A percentile compares a stretch with the other conserved stretches of the same genome.
Conservation (phyloP, 2,329 filamentous ascomycete species). For the Exophiala phaeomuriformis region DNA sequence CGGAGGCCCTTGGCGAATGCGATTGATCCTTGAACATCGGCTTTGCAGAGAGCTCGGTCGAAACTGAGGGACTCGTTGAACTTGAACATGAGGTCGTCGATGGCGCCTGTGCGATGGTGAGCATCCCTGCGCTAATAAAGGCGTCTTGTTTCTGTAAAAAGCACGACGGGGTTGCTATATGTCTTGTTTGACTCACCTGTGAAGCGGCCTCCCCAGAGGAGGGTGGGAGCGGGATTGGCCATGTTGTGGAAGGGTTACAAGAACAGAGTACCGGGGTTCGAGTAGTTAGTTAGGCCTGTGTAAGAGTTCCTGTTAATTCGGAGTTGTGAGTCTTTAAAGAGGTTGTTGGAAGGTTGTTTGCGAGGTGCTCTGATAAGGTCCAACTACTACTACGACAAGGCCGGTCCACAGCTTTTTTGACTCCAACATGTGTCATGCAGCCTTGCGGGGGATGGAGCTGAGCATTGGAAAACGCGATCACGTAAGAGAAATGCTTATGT, state of each 20-base stretch:
- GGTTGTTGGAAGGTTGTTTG: too few species aligned
- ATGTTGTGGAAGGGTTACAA: background rate
- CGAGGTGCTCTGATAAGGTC: too few species aligned
- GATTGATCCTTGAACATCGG: constrained; percentile 73
- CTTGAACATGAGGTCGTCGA: constrained; percentile 76
- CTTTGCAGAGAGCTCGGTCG: constrained; percentile 68
- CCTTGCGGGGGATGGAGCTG: too few species aligned
- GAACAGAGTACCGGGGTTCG: too few species aligned
- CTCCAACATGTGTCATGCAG: too few species aligned
- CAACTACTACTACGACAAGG: too few species aligned
- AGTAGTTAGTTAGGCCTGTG: too few species aligned
- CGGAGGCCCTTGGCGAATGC: constrained; percentile 75
- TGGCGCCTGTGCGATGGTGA: constrained; percentile 14
- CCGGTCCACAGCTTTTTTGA: too few species aligned
- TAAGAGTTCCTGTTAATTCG: too few species aligned
- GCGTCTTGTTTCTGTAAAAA: background rate
- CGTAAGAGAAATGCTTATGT: too few species aligned
- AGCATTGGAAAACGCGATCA: too few species aligned
- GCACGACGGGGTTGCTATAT: background rate
- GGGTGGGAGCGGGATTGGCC: background rate
- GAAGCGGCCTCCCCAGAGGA: constrained; percentile 27
- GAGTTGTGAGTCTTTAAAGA: too few species aligned
- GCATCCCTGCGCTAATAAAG: background rate
- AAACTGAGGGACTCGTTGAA: constrained; percentile 79
- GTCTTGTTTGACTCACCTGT: background rate